Percentiles rank a stretch among this genome's conserved stretches.
Conservation (phyloP, 306 rosid genomes). For the Quercus alba region DNA sequence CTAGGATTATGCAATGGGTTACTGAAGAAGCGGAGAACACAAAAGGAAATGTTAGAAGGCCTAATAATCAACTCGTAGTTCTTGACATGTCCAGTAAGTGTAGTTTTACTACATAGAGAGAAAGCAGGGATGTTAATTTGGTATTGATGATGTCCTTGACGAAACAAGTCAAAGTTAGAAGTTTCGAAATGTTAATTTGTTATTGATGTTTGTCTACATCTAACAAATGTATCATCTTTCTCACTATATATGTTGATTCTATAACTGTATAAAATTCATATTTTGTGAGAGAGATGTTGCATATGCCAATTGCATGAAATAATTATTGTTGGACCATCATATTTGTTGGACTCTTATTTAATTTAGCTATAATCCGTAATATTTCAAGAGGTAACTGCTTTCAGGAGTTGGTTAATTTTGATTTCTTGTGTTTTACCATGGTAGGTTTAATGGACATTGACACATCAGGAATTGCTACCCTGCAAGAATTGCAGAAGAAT, state of each 20-base stretch:
- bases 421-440: neutral
- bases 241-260: too few species aligned
- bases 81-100: conserved; percentile 76
- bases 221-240: too few species aligned
- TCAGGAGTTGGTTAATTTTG: neutral
- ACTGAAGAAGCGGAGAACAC: conserved; percentile 33
- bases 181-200: too few species aligned
- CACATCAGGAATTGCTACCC: conserved; percentile 68
- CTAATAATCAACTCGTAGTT: conserved; percentile 41
- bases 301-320: too few species aligned
- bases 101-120: neutral
- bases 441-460: conserved; percentile 72
- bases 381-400: neutral
- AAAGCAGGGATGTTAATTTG: neutral
- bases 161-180: too few species aligned
- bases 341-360: neutral
- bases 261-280: too few species aligned
- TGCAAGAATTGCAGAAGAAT: conserved; percentile 54
- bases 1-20: conserved; percentile 59
- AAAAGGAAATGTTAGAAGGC: conserved; percentile 32
- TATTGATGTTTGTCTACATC: too few species aligned
- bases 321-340: neutral
- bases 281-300: too few species aligned
- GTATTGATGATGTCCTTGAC: too few species aligned
- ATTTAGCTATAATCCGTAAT: neutral